Base-by-base conservation (phyloP, 208 protist species). In the Kentomonas sorsogonicus region DNA sequence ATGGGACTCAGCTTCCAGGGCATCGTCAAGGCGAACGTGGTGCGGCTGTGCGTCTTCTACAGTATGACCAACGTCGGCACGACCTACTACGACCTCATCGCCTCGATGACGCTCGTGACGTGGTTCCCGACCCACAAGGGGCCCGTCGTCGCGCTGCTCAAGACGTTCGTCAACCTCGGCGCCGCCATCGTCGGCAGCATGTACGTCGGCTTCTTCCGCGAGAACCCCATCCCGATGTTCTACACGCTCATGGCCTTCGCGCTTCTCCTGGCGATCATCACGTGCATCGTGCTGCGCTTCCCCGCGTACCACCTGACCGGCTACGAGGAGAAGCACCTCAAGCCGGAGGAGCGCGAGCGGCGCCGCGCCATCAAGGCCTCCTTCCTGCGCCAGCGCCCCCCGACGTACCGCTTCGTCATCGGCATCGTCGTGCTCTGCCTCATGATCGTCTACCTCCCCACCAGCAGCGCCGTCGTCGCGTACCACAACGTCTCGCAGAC, bases 111-210 rank as follows among this genome's bases (percentile, higher is more conserved):
- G 3, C 36, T 81, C 20, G 45, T 82, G 23, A 67, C 54, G 13
- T 62, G 73, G 53, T 86, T 86, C 54, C 79, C 79, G 16, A 63
- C 53, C 1, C 53, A 74, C 41, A 36, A 59, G 10, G 79, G 79
- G 5, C 45, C 65, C n/a, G 71, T 81, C 15, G 66, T 77, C 22
- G 79, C 74, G 16, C 58, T 86, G 29, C 55, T 79, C 30, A 81
- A 81, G 44, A 78, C 69, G 18, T 73, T 77, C 61, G 75, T 71
- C 23, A 74, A 74, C 18, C 63, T 86, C 13, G 79, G 79, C 22
- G 67, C 69, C 30, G 72, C 73, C 33, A 78, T 86, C 45, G 31
- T 79, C 18, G 72, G 70, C 11, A 66, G 47, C 15, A 69, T 81
- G 44, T 67, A 77, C 41, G 29, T 66, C 9, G 79, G 66, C n/a